A percentile compares a stretch with the other conserved stretches of the same genome.
Conservation (phyloP, 352 stramenopile species). For the Phytopythium aichiense region DNA sequence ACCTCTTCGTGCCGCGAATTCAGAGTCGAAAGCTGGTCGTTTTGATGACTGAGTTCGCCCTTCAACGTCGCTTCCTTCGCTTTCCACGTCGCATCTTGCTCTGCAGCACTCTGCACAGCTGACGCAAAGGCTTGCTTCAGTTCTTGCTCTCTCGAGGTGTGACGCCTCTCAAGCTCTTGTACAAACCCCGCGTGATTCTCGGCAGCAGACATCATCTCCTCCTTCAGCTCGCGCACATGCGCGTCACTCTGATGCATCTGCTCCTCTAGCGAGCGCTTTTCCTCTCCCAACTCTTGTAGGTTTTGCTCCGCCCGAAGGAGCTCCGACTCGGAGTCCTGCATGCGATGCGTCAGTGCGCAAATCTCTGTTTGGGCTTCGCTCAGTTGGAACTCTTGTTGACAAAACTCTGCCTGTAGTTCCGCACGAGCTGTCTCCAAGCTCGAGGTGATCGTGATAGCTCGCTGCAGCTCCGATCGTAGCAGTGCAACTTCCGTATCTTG, state of each 20-base stretch:
- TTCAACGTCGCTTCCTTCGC: neutral
- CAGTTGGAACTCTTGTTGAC: neutral
- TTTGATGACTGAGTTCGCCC: neutral
- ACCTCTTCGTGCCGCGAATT: neutral
- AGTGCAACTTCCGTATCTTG: neutral
- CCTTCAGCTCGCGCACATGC: conserved; percentile 3
- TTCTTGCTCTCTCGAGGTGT: neutral
- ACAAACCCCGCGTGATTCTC: neutral
- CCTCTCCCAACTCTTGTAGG: neutral
- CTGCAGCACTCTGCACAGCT: neutral
- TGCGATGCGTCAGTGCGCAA: neutral
- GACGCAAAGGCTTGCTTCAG: neutral
- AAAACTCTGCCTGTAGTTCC: neutral
- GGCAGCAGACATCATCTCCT: neutral
- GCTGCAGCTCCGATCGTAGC: neutral
- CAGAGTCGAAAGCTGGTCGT: neutral
- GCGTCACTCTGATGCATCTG: neutral
- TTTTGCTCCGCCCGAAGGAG: neutral
- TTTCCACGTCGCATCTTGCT: neutral
- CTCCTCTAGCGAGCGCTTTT: neutral
- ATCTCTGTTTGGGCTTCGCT: neutral
- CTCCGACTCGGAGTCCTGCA: neutral
- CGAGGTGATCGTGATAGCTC: neutral
- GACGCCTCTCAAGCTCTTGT: neutral
- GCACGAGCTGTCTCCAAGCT: neutral